Evolutionary conservation across 805 yeast species (phyloP), one percentile per base, ranked within the genome.

Genomic region (Metschnikowia anglica): DNA sequence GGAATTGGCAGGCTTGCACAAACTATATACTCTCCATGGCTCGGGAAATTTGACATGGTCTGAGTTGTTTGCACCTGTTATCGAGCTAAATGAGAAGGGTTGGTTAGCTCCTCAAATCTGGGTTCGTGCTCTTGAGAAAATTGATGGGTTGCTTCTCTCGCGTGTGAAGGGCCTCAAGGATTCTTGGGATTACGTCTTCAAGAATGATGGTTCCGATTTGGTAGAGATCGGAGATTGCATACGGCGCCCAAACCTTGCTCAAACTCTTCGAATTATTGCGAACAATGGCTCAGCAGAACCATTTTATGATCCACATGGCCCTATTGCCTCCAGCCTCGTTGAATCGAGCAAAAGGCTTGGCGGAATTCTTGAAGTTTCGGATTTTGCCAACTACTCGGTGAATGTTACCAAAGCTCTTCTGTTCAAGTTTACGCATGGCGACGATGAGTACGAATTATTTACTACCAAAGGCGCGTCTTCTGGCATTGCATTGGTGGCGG

Each of bases 281-380:
- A 56, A 65, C n/a, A 81, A 83, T 58, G 98, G 97, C 1, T 76
- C 85, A 31, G 76, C 75, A 35, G 88, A 79, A 2, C 72, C 85
- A 1, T 91, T 91, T 56, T 91, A 91, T 59, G 95, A 89, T 54
- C 88, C 95, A 0, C 57, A 78, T 0, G 91, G 95, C 1, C 81
- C 81, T 15, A 79, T 91, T 32, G 96, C 83, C 0, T 66, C 73
- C 18, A 63, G 75, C 3, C 65, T 90, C 58, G 81, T 82, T 1
- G 51, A 60, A 5, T 62, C 76, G 2, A 74, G 76, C 4, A 69
- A 71, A 29, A 44, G 64, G 26, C 61, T 73, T 19, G 91, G 88
- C 13, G 99, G 99, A 0, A 69, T 88, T 2, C 55, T 88, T 26
- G 68, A 75, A 0, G 58, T 62, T 0, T 68, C 75, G n/a, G 99